Evolutionary conservation across 2,329 filamentous ascomycete genomes (phyloP).

Genomic region (Talaromyces sp.): DNA sequence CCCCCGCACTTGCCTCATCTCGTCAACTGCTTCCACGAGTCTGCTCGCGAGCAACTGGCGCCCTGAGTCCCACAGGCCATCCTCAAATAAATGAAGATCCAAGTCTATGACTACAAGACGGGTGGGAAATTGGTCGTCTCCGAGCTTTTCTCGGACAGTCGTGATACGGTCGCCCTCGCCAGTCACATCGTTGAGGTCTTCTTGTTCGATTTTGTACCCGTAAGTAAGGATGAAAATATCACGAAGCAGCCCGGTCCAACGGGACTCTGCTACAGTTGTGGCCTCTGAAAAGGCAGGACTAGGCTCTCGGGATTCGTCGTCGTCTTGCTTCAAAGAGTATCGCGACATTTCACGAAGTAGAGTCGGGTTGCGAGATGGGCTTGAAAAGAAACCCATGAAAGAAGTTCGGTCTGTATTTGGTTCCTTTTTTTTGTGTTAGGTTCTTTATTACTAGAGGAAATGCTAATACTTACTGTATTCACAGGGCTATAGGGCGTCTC

Average conservation of each 20-base stretch:
- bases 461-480: neutral
- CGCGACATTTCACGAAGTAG: neutral
- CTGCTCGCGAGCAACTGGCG: neutral
- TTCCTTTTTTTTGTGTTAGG: neutral
- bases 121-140: neutral
- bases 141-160: neutral
- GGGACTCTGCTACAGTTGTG: neutral
- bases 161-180: neutral
- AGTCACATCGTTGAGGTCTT: neutral
- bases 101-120: neutral
- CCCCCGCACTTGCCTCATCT: neutral
- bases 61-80: neutral
- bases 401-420: too few species aligned
- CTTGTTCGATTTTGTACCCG: neutral
- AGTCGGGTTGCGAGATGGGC: too few species aligned
- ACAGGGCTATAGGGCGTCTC: neutral
- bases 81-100: neutral
- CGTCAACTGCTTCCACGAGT: neutral
- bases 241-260: neutral
- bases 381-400: neutral
- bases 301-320: neutral
- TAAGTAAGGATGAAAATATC: neutral
- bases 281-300: neutral
- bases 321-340: neutral
- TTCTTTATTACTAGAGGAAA: neutral